These are phyloP conservation scores for Heteromeles arbutifolia DNA, from an alignment of 306 rosid genomes.

Conservation along the genomic window DNA sequence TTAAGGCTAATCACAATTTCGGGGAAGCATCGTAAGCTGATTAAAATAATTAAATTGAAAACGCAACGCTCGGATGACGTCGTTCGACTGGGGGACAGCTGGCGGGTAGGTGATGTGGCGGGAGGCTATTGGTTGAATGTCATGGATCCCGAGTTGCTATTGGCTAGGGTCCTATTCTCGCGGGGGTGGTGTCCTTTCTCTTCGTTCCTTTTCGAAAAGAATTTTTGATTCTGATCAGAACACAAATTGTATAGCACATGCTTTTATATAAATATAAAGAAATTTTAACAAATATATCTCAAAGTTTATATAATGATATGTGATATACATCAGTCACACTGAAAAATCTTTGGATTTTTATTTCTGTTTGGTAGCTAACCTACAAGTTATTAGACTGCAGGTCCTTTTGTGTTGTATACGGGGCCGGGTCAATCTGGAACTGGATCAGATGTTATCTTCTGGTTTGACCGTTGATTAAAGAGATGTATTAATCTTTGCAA, in stretches of 20 bases:
- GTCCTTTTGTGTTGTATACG: not conserved
- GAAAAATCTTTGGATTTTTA: too few species aligned
- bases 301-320: accelerated
- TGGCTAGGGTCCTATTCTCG: not conserved
- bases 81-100: not conserved
- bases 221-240: accelerated
- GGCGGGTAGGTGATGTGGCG: not conserved
- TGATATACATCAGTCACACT: accelerated
- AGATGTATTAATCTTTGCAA: not conserved
- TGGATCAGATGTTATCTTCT: not conserved
- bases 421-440: not conserved
- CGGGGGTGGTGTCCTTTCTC: not conserved
- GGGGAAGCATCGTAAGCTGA: not conserved
- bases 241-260: accelerated
- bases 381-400: not conserved
- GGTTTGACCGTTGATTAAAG: not conserved
- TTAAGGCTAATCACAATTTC: not conserved
- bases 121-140: not conserved
- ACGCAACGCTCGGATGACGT: not conserved
- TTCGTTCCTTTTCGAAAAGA: not conserved
- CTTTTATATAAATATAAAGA: accelerated
- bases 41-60: not conserved
- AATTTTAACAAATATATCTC: too few species aligned
- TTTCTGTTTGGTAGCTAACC: not conserved
- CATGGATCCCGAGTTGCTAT: not conserved